phyloP scores from a whole-genome alignment of 1,139 yeast species.

The Taiozyma onychis region DNA sequence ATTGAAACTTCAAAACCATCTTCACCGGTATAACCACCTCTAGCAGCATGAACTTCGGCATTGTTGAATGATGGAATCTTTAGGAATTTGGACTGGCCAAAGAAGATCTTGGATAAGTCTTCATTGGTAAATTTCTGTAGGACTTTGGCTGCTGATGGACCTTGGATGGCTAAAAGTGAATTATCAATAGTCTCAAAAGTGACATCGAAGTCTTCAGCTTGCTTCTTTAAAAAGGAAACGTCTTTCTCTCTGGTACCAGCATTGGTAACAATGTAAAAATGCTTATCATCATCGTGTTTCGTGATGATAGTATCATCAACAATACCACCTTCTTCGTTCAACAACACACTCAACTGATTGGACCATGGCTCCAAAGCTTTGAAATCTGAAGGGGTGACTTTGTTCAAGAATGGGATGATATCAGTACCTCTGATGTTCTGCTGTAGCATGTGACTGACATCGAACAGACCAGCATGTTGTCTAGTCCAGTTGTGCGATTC shows the following conservation, averaged over 20 bases:
- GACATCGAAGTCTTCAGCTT: slow-evolving; percentile 43
- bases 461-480: slow-evolving; percentile 80
- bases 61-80: slow-evolving; percentile 31
- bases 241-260: slow-evolving; percentile 93
- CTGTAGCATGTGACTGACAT: slow-evolving; percentile 96
- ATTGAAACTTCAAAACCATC: slow-evolving; percentile 94
- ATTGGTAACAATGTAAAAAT: slow-evolving; percentile 86
- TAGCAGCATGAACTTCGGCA: slow-evolving; percentile 62
- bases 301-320: slow-evolving; percentile 89
- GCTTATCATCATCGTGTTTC: slow-evolving; percentile 65
- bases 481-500: slow-evolving; percentile 97
- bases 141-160: slow-evolving; percentile 70
- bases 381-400: slow-evolving; percentile 82
- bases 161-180: slow-evolving; percentile 84
- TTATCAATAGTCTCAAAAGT: slow-evolving; percentile 64
- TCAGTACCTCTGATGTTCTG: slow-evolving; percentile 69
- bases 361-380: slow-evolving; percentile 45
- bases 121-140: slow-evolving; percentile 59
- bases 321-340: slow-evolving; percentile 79
- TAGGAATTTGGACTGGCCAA: slow-evolving; percentile 66
- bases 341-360: slow-evolving; percentile 73
- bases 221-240: slow-evolving; percentile 51
- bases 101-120: slow-evolving; percentile 56
- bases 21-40: slow-evolving; percentile 98
- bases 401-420: slow-evolving; percentile 65